Evolutionary conservation across 2,329 filamentous ascomycete genomes (phyloP).

Genomic region (Colletotrichum trifolii): DNA sequence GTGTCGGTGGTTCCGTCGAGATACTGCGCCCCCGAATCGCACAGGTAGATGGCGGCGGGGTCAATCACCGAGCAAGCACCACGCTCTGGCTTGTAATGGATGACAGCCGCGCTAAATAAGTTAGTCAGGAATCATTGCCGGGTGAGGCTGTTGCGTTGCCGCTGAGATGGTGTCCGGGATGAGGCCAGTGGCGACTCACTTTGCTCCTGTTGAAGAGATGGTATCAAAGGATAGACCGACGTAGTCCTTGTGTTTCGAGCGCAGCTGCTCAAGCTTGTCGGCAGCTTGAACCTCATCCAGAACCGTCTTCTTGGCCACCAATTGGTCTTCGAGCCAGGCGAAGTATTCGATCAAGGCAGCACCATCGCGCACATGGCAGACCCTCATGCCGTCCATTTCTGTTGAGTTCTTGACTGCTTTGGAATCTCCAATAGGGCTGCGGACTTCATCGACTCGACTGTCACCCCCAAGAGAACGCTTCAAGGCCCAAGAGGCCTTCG

Average conservation of each 20-base stretch:
- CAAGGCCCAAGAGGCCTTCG: slow-evolving; percentile 91
- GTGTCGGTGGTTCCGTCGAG: slow-evolving; percentile 96
- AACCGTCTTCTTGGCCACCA: slow-evolving; percentile 76
- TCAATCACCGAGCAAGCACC: slow-evolving; percentile 87
- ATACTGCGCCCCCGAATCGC: slow-evolving; percentile 97
- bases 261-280: slow-evolving; percentile 85
- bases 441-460: slow-evolving; percentile 83
- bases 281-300: slow-evolving; percentile 93
- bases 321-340: slow-evolving; percentile 93
- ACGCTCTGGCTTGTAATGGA: slow-evolving; percentile 92
- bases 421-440: slow-evolving; percentile 88
- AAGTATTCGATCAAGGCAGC: slow-evolving; percentile 93
- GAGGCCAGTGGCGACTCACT: slow-evolving; percentile 54
- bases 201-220: slow-evolving; percentile 91
- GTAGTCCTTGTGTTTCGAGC: slow-evolving; percentile 77
- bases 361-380: slow-evolving; percentile 93
- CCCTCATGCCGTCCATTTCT: slow-evolving; percentile 91
- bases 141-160: neutral
- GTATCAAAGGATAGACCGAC: slow-evolving; percentile 94
- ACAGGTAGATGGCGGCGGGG: slow-evolving; percentile 87
- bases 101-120: slow-evolving; percentile 79
- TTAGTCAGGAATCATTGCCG: neutral
- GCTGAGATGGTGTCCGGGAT: neutral
- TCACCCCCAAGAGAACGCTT: slow-evolving; percentile 88
- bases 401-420: slow-evolving; percentile 95